Percentiles rank a stretch among this genome's conserved stretches.
Evolutionary conservation across 2,329 filamentous ascomycete genomes (phyloP).

Genomic region (Chrysosporium queenslandicum): DNA sequence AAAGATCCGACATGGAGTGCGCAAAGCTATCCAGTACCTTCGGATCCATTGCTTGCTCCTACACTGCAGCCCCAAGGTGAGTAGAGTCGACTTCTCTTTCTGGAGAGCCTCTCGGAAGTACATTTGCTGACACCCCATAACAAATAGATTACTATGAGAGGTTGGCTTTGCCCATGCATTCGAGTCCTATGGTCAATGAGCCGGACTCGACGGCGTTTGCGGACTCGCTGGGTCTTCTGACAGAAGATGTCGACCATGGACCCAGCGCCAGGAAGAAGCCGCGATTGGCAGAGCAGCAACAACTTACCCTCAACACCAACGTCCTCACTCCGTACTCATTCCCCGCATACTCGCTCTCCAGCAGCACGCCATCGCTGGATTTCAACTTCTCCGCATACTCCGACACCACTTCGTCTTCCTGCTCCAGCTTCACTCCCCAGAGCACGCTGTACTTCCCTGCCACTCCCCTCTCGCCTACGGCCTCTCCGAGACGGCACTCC

Average conservation of each 20-base stretch:
- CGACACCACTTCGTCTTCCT: conserved; percentile 53
- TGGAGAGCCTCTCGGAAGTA: no score
- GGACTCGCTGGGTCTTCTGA: conserved; percentile 3
- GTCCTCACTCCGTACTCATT: conserved; percentile 54
- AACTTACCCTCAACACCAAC: conserved; percentile 15
- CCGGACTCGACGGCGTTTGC: conserved; percentile 1
- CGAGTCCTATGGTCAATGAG: neutral
- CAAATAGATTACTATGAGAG: conserved; percentile 9
- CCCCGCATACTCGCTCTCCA: conserved; percentile 65
- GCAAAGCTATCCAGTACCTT: conserved; percentile 10
- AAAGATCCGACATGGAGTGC: conserved; percentile 11
- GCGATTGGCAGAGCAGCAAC: conserved; percentile 10
- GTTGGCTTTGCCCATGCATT: neutral
- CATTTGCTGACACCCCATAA: no score
- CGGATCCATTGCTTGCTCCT: conserved; percentile 9
- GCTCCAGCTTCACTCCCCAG: conserved; percentile 50
- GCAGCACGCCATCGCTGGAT: conserved; percentile 42
- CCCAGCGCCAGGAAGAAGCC: conserved; percentile 10
- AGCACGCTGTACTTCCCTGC: conserved; percentile 59
- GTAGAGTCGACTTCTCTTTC: no score
- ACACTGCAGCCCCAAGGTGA: conserved; percentile 9
- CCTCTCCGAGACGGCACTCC: conserved; percentile 10
- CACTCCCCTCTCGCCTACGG: conserved; percentile 61
- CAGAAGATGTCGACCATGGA: conserved; percentile 7
- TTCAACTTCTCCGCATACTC: conserved; percentile 62